Evolutionary conservation across 23 red algal genomes (phyloP), one percentile per base, ranked within the genome.

Genomic region (Agarophyton chilense): DNA sequence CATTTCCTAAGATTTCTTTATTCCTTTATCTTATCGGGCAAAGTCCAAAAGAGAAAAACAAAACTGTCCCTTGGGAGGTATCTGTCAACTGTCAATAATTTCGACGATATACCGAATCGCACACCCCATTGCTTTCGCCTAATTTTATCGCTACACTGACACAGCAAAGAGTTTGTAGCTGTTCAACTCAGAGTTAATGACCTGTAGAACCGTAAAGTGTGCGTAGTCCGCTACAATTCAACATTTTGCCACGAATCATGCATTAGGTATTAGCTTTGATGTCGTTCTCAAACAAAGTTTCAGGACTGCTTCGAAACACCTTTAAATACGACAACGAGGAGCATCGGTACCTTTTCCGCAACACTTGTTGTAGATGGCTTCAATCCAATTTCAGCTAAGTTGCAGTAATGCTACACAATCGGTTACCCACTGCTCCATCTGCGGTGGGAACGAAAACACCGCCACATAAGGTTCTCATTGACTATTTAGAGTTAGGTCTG

Each of bases 1-100:
- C 40, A 57, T 84, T 19, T 84, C 49, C 40, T 80, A 56, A 61
- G 77, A 40, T 56, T 80, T 43, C 38, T 74, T 46, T 72, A 32
- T 61, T 4, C 8, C 19, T 12, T 17, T 61, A 61, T 34, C 61
- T 3, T 58, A 28, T 28, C 22, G 25, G 55, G 12, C 55, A 58
- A 65, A 35, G 2, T 18, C 31, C 60, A 38, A 12, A 65, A 8
- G 60, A 65, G 21, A 65, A 65, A n/a, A n/a, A n/a, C 60, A 11
- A 1, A 36, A 0, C 14, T 65, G 6, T 0, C 17, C 22, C 2
- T 33, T 38, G 31, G 28, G 29, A 35, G 12, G 9, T 11, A 65
- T 36, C 16, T 65, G 60, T 65, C 60, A 65, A 61, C 60, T 33
- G 31, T 36, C 22, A 36, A 17, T 12, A 65, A 65, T 47, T 12